Evolutionary conservation across 306 rosid species (phyloP), one percentile per base, ranked within the genome.

Genomic region (Trifolium subterraneum): DNA sequence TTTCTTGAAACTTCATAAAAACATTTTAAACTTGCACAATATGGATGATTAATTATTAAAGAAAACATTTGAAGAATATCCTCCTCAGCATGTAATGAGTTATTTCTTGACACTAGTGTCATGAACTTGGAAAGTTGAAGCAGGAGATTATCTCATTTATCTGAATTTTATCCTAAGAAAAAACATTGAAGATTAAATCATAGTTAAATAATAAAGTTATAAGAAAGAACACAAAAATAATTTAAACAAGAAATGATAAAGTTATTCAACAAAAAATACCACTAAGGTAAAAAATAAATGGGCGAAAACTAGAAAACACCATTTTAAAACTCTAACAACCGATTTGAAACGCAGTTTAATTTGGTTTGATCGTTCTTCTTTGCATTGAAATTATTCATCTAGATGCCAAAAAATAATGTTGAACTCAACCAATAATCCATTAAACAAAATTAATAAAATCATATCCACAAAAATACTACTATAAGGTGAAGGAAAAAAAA

Each of bases 81-180:
- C 65, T 61, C 80, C 44, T 81, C 75, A n/a, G 3, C 11, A 9
- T n/a, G n/a, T n/a, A n/a, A n/a, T n/a, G n/a, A n/a, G n/a, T n/a
- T n/a, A n/a, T 62, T 74, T 60, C 7, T 62, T 59, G 89, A 74
- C 47, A 79, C 47, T 56, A 19, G 27, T 11, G 78, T 64, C 25
- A 68, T 8, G 25, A 77, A 8, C 13, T 25, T 19, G 11, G 81
- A 66, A 64, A 83, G 44, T 29, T 83, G 72, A 70, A 63, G 15
- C 15, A 79, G 68, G 14, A 91, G 78, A 70, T 64, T 84, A 84
- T 82, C 68, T 50, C 78, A 82, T 93, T 90, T 63, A 36, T 77
- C 72, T 79, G 72, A 69, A 93, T 8, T 50, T 83, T 93, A 60
- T 78, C 94, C 97, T 92, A 62, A 29, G 36, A 13, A 78, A 78